Evolutionary conservation across 495 filamentous ascomycete species (phyloP), one percentile per base, ranked within the genome.

Genomic region (Hypoxylon fuscum): DNA sequence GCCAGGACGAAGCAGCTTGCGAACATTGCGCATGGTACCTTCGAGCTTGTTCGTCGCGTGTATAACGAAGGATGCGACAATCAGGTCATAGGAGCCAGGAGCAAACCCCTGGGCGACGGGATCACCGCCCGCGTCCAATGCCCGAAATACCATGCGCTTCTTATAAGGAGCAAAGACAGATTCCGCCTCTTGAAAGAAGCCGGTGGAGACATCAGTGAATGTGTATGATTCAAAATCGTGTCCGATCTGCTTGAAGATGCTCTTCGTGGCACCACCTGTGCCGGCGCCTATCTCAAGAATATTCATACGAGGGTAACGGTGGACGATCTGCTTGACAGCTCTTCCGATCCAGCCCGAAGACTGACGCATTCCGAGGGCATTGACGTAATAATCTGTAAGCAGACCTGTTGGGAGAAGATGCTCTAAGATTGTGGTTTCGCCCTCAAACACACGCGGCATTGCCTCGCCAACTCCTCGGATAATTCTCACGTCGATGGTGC

Each of bases 231-330:
- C 9, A 23, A 48, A 29, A 11, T 32, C 17, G n/a, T 73, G 59
- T 0, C 17, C 17, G 8, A 18, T 49, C 1, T 29, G 6, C 1
- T 12, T 12, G 15, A 32, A 12, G 17, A 49, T 37, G 1, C 2
- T 31, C 17, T 25, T 81, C 75, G 27, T 77, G 11, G 79, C 66
- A 11, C 72, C 76, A 0, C 81, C 81, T 2, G 80, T 80, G 2
- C 74, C 77, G 8, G 75, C 76, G 29, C 83, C 82, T 42, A 86
- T 74, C 53, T 85, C 82, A 21, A 86, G 68, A 3, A 85, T 72
- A 4, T 77, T 73, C 54, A 81, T 64, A 18, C 72, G 58, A 0
- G 79, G 79, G 27, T 78, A 75, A 5, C 77, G 68, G 25, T 81
- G 77, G 1, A 53, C 68, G 10, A 86, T 69, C 38, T 79, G 76